These are phyloP conservation scores for Anisogramma anomala DNA, from an alignment of 2,329 filamentous ascomycete species.

Conservation along the genomic window DNA sequence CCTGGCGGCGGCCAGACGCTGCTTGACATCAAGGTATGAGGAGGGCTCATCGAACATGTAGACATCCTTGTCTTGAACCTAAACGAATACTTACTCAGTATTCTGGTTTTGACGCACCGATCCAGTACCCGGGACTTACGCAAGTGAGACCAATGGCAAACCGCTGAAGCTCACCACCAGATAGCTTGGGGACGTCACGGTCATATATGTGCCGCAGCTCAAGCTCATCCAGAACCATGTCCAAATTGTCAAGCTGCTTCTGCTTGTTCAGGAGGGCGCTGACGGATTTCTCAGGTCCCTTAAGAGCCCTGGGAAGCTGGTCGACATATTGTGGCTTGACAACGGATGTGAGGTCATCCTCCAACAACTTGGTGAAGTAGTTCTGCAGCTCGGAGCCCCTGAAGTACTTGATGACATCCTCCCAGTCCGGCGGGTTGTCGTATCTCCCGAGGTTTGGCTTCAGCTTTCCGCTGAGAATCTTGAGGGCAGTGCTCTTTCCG, in stretches of 20 bases:
- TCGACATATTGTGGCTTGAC: conserved; percentile 99
- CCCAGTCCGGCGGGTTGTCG: conserved; percentile 97
- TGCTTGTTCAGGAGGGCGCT: conserved; percentile 66
- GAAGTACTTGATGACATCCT: conserved; percentile 97
- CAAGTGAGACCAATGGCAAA: conserved; percentile 91
- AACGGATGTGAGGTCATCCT: conserved; percentile 93
- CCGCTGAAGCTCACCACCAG: conserved; percentile 94
- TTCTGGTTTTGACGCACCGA: no score
- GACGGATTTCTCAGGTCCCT: conserved; percentile 68
- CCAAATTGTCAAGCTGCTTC: conserved; percentile 63
- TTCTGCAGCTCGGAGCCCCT: conserved; percentile 96
- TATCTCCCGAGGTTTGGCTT: conserved; percentile 95
- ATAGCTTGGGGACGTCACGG: conserved; percentile 79
- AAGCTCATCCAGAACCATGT: conserved; percentile 72
- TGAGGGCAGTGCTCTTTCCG: conserved; percentile 98
- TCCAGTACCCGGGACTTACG: conserved; percentile 35
- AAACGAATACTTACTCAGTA: neutral
- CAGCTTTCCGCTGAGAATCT: conserved; percentile 95
- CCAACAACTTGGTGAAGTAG: conserved; percentile 97
- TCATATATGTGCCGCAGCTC: conserved; percentile 83
- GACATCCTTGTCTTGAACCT: conserved; percentile 15
- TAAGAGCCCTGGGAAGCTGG: conserved; percentile 89
- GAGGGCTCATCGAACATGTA: conserved; percentile 99
- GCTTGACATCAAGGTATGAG: conserved; percentile 98
- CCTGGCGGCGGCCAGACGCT: conserved; percentile 82